A percentile compares a stretch with the other conserved stretches of the same genome.
phyloP scores from a whole-genome alignment of 2,329 filamentous ascomycete genomes.

The Cryphonectria naterciae region DNA sequence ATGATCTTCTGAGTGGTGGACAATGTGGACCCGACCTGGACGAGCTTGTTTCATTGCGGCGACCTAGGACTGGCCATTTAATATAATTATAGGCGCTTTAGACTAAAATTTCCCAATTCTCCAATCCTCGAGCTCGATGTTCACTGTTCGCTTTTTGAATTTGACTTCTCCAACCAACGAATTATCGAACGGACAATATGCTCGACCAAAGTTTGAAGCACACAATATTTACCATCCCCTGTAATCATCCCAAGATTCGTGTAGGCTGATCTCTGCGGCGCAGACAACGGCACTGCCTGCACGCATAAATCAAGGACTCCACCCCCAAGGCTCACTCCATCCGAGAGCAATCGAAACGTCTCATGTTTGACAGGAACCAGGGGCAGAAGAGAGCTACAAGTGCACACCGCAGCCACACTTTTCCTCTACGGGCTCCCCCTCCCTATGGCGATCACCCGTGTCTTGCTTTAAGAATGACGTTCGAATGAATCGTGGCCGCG shows the following conservation, averaged over 20 bases:
- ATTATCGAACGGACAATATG: neutral
- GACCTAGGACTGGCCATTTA: neutral
- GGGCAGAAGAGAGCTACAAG: neutral
- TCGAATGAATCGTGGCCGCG: constrained; percentile 20
- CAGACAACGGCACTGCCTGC: constrained; percentile 10
- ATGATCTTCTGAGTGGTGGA: neutral
- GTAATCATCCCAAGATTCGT: neutral
- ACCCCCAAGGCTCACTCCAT: constrained; percentile 1
- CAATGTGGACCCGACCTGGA: neutral
- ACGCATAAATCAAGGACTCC: constrained; percentile 6
- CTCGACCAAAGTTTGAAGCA: neutral
- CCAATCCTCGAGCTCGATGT: neutral
- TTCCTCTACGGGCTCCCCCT: neutral
- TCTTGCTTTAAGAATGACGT: neutral
- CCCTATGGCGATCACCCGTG: neutral
- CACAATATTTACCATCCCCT: neutral
- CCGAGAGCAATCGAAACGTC: neutral
- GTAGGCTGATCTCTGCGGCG: constrained; percentile 7
- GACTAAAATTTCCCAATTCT: neutral
- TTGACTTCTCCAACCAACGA: neutral
- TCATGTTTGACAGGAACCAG: constrained; percentile 1
- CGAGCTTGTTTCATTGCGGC: neutral
- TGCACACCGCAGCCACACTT: neutral
- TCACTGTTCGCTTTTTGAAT: too few species aligned
- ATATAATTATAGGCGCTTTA: neutral